Conservation (phyloP, 345 rosid genomes). For the Passiflora organensis region DNA sequence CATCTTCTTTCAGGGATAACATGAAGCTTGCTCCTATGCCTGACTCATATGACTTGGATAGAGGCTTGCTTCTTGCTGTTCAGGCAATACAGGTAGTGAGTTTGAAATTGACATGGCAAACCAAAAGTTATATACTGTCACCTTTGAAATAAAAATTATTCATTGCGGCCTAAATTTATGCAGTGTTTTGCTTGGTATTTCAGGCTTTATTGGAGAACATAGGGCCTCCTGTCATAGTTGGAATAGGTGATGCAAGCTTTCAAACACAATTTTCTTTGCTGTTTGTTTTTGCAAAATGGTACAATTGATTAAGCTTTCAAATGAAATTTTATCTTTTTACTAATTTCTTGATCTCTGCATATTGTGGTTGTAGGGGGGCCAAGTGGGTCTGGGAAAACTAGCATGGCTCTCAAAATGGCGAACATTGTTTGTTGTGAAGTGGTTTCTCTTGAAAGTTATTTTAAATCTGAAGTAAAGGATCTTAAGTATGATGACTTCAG, state of each 20-base stretch:
- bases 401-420: constrained; percentile 99
- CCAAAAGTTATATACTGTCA: neutral
- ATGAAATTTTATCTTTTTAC: neutral
- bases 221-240: constrained; percentile 81
- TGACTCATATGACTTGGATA: constrained; percentile 92
- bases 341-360: constrained; percentile 4
- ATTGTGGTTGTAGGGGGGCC: constrained; percentile 82
- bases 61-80: constrained; percentile 98
- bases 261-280: neutral
- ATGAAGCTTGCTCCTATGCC: constrained; percentile 91
- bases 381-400: constrained; percentile 99
- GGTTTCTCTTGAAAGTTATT: constrained; percentile 96
- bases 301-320: constrained; percentile 1
- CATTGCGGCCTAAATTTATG: neutral
- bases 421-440: constrained; percentile 99
- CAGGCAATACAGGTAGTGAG: constrained; percentile 91
- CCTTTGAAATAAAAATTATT: neutral
- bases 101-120: constrained; percentile 7
- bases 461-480: constrained; percentile 79
- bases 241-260: constrained; percentile 65
- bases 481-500: constrained; percentile 88
- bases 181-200: constrained; percentile 18
- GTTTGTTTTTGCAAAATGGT: neutral
- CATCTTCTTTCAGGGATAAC: constrained; percentile 88
- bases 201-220: constrained; percentile 96